Conservation (phyloP, 495 filamentous ascomycete species). For the Tuber aestivum region DNA sequence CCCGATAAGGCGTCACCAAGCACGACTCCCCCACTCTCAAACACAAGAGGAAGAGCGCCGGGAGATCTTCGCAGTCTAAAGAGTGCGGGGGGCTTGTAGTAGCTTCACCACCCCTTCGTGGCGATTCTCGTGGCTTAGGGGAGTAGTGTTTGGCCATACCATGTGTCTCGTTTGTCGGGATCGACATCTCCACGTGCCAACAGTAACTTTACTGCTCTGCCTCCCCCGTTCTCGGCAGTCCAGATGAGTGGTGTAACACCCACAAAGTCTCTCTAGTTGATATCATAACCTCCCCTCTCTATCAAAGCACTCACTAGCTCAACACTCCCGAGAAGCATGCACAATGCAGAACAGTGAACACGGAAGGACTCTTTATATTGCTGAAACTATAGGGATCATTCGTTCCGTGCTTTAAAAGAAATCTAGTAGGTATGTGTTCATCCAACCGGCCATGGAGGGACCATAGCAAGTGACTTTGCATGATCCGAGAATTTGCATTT, state of each 20-base stretch:
- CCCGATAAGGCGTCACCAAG: too few species aligned
- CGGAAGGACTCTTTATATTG: not conserved
- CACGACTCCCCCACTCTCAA: too few species aligned
- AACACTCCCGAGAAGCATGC: not conserved
- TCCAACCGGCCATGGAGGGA: not conserved
- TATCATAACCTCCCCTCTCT: not conserved
- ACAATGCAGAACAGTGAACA: not conserved
- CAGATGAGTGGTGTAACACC: conserved; percentile 36
- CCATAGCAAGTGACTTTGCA: not conserved
- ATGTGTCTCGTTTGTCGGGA: not conserved
- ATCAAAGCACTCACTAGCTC: not conserved
- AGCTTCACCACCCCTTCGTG: not conserved
- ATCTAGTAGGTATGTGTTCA: not conserved
- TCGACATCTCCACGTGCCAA: not conserved
- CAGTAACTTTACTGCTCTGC: not conserved
- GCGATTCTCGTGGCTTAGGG: too few species aligned
- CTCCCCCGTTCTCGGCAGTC: conserved; percentile 13
- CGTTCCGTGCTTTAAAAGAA: not conserved
- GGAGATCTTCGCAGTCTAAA: not conserved
- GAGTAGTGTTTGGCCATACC: not conserved
- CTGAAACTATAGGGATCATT: not conserved
- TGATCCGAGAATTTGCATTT: not conserved
- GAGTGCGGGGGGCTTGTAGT: too few species aligned
- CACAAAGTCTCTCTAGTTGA: not conserved
- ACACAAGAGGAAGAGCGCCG: too few species aligned